These are phyloP conservation scores for Epichloe hybrida DNA, from an alignment of 2,329 filamentous ascomycete genomes.

Conservation along the genomic window DNA sequence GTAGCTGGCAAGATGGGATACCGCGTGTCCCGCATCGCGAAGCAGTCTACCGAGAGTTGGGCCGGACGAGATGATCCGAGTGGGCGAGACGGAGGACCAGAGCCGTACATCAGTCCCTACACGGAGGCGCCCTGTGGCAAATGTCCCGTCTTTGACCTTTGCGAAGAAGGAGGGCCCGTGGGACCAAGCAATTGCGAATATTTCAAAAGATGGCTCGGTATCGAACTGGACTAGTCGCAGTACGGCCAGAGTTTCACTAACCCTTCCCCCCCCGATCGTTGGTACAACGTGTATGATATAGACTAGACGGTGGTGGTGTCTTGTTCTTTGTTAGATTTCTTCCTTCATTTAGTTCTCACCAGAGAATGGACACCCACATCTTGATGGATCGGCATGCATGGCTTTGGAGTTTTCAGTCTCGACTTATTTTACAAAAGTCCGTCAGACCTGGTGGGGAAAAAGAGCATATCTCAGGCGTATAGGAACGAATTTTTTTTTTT, in stretches of 20 bases:
- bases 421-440: neutral
- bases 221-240: neutral
- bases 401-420: slow-evolving; percentile 8
- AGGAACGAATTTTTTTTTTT: neutral
- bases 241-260: too few relatives aligned
- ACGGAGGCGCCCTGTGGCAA: slow-evolving; percentile 82
- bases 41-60: slow-evolving; percentile 29
- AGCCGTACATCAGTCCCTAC: slow-evolving; percentile 51
- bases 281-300: neutral
- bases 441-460: neutral
- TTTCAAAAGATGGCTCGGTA: slow-evolving; percentile 68
- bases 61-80: slow-evolving; percentile 24
- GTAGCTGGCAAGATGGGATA: slow-evolving; percentile 37
- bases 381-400: slow-evolving; percentile 7
- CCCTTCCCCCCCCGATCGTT: too few relatives aligned
- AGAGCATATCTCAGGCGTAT: neutral
- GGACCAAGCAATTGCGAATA: slow-evolving; percentile 86
- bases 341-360: neutral
- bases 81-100: slow-evolving; percentile 24
- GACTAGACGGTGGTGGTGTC: neutral
- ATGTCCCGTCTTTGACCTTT: slow-evolving; percentile 88
- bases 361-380: neutral
- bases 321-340: neutral
- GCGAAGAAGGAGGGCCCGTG: slow-evolving; percentile 80
- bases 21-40: slow-evolving; percentile 35